Conservation (phyloP, 371 early-diverging fungal genomes). For the Mortierella sp. region DNA sequence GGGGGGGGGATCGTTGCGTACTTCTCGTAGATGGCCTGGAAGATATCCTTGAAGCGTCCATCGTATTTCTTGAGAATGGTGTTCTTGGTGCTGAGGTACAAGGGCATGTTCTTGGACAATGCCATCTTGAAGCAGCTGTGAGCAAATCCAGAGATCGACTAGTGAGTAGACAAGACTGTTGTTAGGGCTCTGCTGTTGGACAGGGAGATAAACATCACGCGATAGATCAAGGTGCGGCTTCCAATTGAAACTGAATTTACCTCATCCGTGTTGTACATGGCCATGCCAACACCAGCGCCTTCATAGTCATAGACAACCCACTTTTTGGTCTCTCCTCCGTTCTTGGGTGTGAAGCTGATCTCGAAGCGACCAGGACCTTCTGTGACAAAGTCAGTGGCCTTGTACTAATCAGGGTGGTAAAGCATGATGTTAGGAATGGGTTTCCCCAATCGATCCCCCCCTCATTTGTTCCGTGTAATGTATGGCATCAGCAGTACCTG, state of each 20-base stretch:
- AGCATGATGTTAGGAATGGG: too few relatives aligned
- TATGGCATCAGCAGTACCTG: conserved; percentile 31
- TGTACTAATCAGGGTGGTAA: conserved; percentile 67
- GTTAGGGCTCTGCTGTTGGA: too few relatives aligned
- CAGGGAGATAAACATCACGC: too few relatives aligned
- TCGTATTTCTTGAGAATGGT: conserved; percentile 95
- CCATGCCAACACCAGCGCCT: conserved; percentile 89
- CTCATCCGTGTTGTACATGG: conserved; percentile 92
- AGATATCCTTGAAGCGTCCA: conserved; percentile 96
- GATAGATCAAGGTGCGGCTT: too few relatives aligned
- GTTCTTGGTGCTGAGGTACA: conserved; percentile 94
- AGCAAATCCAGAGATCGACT: conserved; percentile 92
- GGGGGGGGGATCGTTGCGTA: too few relatives aligned
- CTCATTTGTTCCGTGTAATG: too few relatives aligned
- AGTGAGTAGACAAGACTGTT: too few relatives aligned
- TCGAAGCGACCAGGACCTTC: conserved; percentile 87
- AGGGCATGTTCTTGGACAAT: conserved; percentile 83
- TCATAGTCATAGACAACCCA: conserved; percentile 80
- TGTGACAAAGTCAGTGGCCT: conserved; percentile 89
- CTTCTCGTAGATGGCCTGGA: conserved; percentile 83
- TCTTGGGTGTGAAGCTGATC: conserved; percentile 86
- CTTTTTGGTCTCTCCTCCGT: conserved; percentile 68
- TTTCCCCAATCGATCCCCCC: too few relatives aligned
- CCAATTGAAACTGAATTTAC: too few relatives aligned
- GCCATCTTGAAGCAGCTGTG: conserved; percentile 93